These are phyloP conservation scores for Gryganskiella cystojenkinii DNA, from an alignment of 192 early-diverging fungal species.

Conservation along the genomic window DNA sequence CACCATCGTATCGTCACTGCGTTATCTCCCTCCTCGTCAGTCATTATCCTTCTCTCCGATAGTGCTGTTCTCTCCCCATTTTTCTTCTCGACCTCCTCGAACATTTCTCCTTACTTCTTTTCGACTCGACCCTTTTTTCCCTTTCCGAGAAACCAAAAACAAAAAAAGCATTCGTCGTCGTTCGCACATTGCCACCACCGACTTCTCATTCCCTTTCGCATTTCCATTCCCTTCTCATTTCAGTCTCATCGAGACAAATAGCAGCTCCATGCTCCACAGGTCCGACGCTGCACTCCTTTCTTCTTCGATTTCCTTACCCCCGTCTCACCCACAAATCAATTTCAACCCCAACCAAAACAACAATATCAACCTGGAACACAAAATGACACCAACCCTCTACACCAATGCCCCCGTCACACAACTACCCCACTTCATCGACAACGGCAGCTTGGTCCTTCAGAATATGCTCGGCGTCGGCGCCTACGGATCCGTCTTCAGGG, in stretches of 20 bases:
- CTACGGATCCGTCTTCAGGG: constrained; percentile 82
- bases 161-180: neutral
- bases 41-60: neutral
- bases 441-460: constrained; percentile 52
- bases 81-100: neutral
- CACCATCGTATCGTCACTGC: no score
- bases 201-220: neutral
- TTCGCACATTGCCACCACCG: neutral
- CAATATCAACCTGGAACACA: neutral
- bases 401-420: constrained; percentile 8
- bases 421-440: constrained; percentile 37
- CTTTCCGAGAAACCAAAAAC: no score
- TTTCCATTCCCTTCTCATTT: neutral
- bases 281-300: neutral
- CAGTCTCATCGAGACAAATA: neutral
- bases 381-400: constrained; percentile 31
- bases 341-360: neutral
- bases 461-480: constrained; percentile 77
- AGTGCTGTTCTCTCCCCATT: neutral
- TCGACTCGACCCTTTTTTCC: no score
- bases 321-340: no score
- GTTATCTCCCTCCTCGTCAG: no score
- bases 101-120: neutral
- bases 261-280: neutral
- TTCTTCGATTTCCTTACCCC: neutral